phyloP scores from a whole-genome alignment of 306 rosid genomes.

The Cucumis hystrix region DNA sequence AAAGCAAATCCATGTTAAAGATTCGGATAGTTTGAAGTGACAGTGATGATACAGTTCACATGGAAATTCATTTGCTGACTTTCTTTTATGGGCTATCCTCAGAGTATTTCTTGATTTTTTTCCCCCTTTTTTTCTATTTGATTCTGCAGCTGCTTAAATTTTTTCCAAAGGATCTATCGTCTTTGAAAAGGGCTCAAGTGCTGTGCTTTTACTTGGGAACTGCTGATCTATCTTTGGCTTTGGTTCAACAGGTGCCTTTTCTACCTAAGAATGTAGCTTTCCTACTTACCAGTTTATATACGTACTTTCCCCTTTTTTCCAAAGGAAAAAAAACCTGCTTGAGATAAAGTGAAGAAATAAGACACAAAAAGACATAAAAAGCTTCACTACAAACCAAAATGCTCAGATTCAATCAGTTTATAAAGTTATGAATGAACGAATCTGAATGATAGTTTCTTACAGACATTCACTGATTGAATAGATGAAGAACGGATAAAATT shows the following conservation, averaged over 20 bases:
- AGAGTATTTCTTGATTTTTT: not conserved
- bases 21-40: not conserved
- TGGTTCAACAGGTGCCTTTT: constrained; percentile 57
- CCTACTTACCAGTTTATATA: not conserved
- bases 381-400: not conserved
- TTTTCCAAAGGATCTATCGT: constrained; percentile 67
- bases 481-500: not conserved
- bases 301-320: too few species aligned
- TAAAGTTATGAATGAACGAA: not conserved
- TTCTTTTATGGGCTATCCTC: not conserved
- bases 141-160: constrained; percentile 48
- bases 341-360: not conserved
- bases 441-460: not conserved
- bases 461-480: not conserved
- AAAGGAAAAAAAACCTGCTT: not conserved
- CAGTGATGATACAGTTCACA: not conserved
- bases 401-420: not conserved
- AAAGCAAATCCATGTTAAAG: too few species aligned
- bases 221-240: constrained; percentile 42
- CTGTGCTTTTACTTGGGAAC: constrained; percentile 65
- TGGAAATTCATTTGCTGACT: not conserved
- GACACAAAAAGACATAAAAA: not conserved
- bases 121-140: not conserved
- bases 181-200: constrained; percentile 74
- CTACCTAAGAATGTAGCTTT: not conserved